Evolutionary conservation across 2,329 filamentous ascomycete genomes (phyloP), one percentile per base, ranked within the genome.

Genomic region (Endothia cerciana): DNA sequence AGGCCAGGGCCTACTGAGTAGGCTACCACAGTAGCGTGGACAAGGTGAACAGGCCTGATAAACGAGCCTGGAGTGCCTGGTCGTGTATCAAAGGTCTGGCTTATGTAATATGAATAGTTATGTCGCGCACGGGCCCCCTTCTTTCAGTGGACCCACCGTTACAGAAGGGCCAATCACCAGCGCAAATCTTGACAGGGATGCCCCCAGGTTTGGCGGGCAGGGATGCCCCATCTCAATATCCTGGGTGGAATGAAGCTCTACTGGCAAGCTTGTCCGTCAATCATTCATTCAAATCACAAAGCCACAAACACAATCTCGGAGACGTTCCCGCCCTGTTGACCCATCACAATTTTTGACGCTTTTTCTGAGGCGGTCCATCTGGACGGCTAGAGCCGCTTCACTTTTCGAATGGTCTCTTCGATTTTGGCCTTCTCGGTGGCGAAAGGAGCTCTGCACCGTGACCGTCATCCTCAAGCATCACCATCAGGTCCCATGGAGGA

Each of bases 1-100:
- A 22, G 19, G 58, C 36, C n/a, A 7, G 58, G 43, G 25, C 49
- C 17, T 22, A 15, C 2, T 36, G 25, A n/a, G n/a, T n/a, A n/a
- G n/a, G n/a, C n/a, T n/a, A n/a, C n/a, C n/a, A n/a, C n/a, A n/a
- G n/a, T n/a, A 17, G 25, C 28, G 57, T 43, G 61, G 61, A 45
- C 40, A 56, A 36, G 61, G 61, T 56, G 40, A 38, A n/a, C 22
- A 56, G 40, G 49, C 17, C 40, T 56, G 56, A 40, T 57, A 43
- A 56, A n/a, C 22, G 30, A 62, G 47, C 45, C 33, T 10, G 33
- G n/a, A 5, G 33, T 36, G n/a, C 11, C 30, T 49, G 43, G 43
- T 22, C 19, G 59, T 51, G 59, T 5, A 30, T n/a, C 28, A 53
- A n/a, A 10, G 10, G 28, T 19, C 25, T 36, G 51, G 28, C 25